phyloP scores from a whole-genome alignment of 1,284 basidiomycete genomes.

The Taiwanofungus camphoratus region DNA sequence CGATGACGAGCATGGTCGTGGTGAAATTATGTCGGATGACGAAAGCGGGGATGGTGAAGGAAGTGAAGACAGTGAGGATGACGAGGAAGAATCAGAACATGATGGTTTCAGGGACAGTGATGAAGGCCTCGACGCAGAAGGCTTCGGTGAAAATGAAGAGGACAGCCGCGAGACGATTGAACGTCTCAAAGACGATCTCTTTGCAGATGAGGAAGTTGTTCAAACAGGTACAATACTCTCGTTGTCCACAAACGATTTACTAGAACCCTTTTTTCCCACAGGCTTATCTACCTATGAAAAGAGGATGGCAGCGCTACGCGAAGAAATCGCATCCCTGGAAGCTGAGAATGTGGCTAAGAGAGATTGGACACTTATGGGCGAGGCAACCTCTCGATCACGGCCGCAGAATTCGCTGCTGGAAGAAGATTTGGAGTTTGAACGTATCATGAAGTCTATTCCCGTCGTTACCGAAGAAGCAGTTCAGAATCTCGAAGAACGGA shows the following conservation, averaged over 20 bases:
- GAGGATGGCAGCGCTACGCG: conserved; percentile 51
- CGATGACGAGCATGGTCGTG: conserved; percentile 26
- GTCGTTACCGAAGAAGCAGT: conserved; percentile 89
- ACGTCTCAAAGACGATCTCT: conserved; percentile 60
- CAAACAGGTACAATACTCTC: conserved; percentile 30
- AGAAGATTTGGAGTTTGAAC: conserved; percentile 95
- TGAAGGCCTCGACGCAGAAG: conserved; percentile 24
- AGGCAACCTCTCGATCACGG: conserved; percentile 76
- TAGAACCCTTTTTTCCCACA: not conserved
- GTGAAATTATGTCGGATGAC: conserved; percentile 19
- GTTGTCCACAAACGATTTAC: not conserved
- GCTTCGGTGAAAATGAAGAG: conserved; percentile 24
- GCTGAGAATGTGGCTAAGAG: conserved; percentile 68
- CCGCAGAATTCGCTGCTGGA: conserved; percentile 91
- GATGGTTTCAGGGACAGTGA: conserved; percentile 21
- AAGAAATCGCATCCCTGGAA: conserved; percentile 69
- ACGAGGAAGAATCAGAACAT: conserved; percentile 21
- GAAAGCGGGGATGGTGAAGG: conserved; percentile 23
- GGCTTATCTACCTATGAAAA: conserved; percentile 55
- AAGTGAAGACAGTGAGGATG: conserved; percentile 19
- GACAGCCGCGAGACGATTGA: conserved; percentile 42
- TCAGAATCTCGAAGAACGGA: conserved; percentile 81
- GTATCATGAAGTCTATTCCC: conserved; percentile 81
- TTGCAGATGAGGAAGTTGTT: conserved; percentile 53
- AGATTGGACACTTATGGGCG: conserved; percentile 90